phyloP scores from a whole-genome alignment of 257 asterid species.

The Solanum piurae region DNA sequence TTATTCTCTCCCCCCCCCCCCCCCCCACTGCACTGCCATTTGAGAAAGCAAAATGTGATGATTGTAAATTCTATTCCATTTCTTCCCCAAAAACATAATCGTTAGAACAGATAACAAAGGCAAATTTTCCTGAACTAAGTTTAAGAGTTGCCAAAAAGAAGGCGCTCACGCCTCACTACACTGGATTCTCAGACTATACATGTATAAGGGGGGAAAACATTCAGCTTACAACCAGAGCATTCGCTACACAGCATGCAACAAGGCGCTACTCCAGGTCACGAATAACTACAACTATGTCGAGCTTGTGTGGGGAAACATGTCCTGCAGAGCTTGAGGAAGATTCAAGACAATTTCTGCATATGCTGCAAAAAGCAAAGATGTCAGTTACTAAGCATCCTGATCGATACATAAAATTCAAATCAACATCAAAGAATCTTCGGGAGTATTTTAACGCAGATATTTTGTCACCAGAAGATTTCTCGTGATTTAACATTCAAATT shows the following conservation, averaged over 20 bases:
- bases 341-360: constrained; percentile 85
- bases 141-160: not conserved
- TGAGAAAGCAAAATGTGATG: not conserved
- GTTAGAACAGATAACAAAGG: not conserved
- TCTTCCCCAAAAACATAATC: not conserved
- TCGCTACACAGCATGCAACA: not conserved
- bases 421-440: not conserved
- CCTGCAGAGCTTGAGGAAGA: constrained; percentile 62
- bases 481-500: not conserved
- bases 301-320: constrained; percentile 24
- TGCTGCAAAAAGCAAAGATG: constrained; percentile 34
- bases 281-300: constrained; percentile 14
- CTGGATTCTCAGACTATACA: not conserved
- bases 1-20: too few relatives aligned
- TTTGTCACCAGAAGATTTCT: not conserved
- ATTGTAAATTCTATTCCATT: not conserved
- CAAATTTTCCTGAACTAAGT: not conserved
- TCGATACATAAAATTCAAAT: not conserved
- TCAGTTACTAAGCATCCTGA: not conserved
- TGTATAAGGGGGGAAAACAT: not conserved
- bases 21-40: not conserved
- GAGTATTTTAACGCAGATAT: not conserved
- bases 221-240: not conserved
- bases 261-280: not conserved
- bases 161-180: not conserved